Percentiles rank a stretch among this genome's conserved stretches.
Conservation (phyloP, 106 monocot genomes). For the Phalaenopsis equestris region DNA sequence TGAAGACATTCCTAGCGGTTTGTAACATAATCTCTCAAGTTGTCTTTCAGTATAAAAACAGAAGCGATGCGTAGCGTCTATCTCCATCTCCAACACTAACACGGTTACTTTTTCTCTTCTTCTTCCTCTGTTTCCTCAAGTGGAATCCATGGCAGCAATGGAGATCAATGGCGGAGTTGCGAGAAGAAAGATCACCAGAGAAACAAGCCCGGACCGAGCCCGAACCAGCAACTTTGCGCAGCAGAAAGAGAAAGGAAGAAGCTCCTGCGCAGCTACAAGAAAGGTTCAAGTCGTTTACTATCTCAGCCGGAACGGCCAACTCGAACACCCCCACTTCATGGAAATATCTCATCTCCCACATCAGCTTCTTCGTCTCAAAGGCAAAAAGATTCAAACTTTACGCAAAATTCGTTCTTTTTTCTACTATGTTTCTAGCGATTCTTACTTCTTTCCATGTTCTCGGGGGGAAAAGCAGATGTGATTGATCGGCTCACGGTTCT, state of each 20-base stretch:
- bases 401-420: too few relatives aligned
- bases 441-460: too few relatives aligned
- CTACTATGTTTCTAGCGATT: too few relatives aligned
- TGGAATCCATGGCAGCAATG: conserved; percentile 3
- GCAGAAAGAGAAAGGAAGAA: conserved; percentile 3
- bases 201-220: conserved; percentile 41
- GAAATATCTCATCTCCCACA: conserved; percentile 61
- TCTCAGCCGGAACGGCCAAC: conserved; percentile 82
- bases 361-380: conserved; percentile 56
- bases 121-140: background rate
- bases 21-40: too few relatives aligned
- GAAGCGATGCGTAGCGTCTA: too few relatives aligned
- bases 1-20: too few relatives aligned
- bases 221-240: background rate
- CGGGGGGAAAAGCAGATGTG: conserved; percentile 34
- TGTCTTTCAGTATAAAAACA: too few relatives aligned
- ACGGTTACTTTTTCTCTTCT: background rate
- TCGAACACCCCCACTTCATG: conserved; percentile 94
- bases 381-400: too few relatives aligned
- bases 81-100: too few relatives aligned
- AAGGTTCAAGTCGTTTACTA: conserved; percentile 79
- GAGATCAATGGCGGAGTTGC: conserved; percentile 15
- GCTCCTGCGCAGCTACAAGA: conserved; percentile 7
- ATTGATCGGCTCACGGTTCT: conserved; percentile 49
- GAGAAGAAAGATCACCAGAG: conserved; percentile 25